Evolutionary conservation across 2,329 filamentous ascomycete genomes (phyloP).

Genomic region (Teratosphaeria zuluensis): DNA sequence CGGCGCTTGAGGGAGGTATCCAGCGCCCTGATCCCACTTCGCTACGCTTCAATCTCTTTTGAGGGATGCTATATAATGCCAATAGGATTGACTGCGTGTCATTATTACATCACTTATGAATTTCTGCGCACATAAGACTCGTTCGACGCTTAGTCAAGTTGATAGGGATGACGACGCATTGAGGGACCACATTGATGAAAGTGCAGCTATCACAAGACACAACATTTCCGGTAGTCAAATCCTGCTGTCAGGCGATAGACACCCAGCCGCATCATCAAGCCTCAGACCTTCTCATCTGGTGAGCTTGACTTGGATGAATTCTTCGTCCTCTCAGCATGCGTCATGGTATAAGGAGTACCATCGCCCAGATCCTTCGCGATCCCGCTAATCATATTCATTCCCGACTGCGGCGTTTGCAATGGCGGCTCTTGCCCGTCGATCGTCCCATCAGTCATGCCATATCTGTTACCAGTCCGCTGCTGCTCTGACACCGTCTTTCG

Average conservation of each 20-base stretch:
- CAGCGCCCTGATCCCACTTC: too few relatives aligned
- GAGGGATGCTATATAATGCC: too few relatives aligned
- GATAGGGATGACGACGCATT: too few relatives aligned
- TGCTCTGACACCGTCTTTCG: background rate
- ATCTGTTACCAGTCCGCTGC: background rate
- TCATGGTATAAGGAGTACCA: constrained; percentile 12
- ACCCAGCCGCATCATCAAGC: background rate
- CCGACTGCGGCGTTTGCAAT: background rate
- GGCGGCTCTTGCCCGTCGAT: constrained; percentile 1
- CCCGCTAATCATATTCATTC: constrained; percentile 8
- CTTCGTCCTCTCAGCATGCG: constrained; percentile 13
- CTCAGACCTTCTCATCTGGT: background rate
- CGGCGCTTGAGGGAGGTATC: too few relatives aligned
- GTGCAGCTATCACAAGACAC: background rate
- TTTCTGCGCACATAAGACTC: too few relatives aligned
- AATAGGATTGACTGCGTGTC: too few relatives aligned
- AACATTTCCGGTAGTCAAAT: background rate
- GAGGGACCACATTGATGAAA: too few relatives aligned
- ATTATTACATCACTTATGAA: too few relatives aligned
- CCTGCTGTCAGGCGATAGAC: background rate
- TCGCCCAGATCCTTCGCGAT: constrained; percentile 14
- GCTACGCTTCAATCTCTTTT: too few relatives aligned
- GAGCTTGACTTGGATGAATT: background rate
- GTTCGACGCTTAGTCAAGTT: too few relatives aligned
- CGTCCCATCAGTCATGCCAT: constrained; percentile 1